A percentile compares a stretch with the other conserved stretches of the same genome.
phyloP scores from a whole-genome alignment of 495 filamentous ascomycete species.

The Aspergillus conjunctus region DNA sequence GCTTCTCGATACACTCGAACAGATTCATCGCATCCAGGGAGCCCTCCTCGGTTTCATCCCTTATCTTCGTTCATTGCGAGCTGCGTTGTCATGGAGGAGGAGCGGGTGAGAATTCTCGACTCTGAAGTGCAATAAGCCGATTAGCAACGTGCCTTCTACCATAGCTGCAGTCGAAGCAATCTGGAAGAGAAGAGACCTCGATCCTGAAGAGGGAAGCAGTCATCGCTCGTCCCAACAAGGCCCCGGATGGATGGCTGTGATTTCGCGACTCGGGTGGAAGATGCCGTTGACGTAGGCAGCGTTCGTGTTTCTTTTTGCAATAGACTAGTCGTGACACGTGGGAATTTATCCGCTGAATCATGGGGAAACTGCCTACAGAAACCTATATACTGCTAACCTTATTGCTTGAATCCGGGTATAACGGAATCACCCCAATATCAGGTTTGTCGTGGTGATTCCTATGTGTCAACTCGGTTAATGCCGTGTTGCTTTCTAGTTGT shows the following conservation, averaged over 20 bases:
- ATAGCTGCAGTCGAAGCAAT: constrained; percentile 8
- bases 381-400: no score
- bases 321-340: no score
- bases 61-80: constrained; percentile 9
- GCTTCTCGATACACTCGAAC: neutral
- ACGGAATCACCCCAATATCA: no score
- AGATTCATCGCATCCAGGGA: constrained; percentile 3
- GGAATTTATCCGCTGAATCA: no score
- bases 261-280: constrained; percentile 2
- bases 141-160: constrained; percentile 10
- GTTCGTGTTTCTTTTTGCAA: no score
- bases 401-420: no score
- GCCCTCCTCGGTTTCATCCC: constrained; percentile 11
- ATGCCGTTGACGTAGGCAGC: constrained; percentile 6
- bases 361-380: no score
- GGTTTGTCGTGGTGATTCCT: no score
- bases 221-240: neutral
- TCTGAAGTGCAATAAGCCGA: constrained; percentile 3
- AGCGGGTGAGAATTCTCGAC: constrained; percentile 2
- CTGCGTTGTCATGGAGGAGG: constrained; percentile 10
- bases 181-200: constrained; percentile 7
- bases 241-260: neutral
- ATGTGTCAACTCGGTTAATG: no score
- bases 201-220: neutral
- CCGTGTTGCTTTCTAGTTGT: no score